Evolutionary conservation across 2,329 filamentous ascomycete species (phyloP).

Genomic region (Immersiporthe knoxdaviesiana): DNA sequence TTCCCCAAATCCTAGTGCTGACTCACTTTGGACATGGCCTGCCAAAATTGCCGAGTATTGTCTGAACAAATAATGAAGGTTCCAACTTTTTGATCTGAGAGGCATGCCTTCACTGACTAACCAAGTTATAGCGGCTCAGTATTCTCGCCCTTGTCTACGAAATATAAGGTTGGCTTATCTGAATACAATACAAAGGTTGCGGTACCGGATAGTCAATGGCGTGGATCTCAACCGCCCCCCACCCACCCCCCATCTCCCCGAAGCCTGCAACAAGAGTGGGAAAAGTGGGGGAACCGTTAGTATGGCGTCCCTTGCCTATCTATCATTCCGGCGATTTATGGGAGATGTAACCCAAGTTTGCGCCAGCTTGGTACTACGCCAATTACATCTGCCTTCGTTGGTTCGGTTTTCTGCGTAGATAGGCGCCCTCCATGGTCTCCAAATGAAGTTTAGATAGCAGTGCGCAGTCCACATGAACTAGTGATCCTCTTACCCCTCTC

Average conservation of each 20-base stretch:
- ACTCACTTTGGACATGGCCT: slow-evolving; percentile 23
- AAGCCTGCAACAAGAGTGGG: slow-evolving; percentile 26
- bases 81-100: too few relatives aligned
- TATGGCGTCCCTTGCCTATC: neutral
- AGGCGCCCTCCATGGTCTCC: neutral
- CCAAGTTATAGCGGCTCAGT: too few relatives aligned
- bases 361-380: neutral
- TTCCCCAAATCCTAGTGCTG: fast-evolving
- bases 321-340: neutral
- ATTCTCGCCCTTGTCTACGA: neutral
- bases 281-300: slow-evolving; percentile 19
- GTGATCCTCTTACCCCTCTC: neutral
- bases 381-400: neutral
- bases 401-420: neutral
- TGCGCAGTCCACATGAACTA: neutral
- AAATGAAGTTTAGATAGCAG: too few relatives aligned
- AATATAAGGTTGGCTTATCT: neutral
- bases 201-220: neutral
- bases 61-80: too few relatives aligned
- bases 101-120: too few relatives aligned
- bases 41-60: neutral
- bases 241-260: too few relatives aligned
- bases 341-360: neutral
- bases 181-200: neutral
- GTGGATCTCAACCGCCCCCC: neutral